Evolutionary conservation across 169 alveolate genomes (phyloP).

Genomic region (Prorocentrum cordatum): DNA sequence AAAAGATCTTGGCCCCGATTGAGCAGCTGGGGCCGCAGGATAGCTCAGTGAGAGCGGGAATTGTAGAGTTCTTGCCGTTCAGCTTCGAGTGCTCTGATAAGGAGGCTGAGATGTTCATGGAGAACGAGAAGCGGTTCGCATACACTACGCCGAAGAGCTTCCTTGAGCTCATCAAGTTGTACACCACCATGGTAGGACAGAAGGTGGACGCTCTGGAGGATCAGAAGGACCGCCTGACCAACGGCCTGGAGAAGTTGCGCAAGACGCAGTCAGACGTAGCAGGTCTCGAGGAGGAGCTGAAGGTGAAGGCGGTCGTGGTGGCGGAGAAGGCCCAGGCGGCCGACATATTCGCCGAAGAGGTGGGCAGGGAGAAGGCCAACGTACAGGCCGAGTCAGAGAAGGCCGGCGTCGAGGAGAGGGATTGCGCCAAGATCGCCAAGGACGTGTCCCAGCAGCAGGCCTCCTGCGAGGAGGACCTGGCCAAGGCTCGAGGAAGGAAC

Average conservation of each 20-base stretch:
- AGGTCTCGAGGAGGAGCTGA: slow-evolving; percentile 81
- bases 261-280: slow-evolving; percentile 83
- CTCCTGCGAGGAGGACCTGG: slow-evolving; percentile 83
- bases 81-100: background rate
- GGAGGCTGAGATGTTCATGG: background rate
- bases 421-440: slow-evolving; percentile 85
- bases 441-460: slow-evolving; percentile 85
- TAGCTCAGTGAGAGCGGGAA: background rate
- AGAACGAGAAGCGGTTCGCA: slow-evolving; percentile 85
- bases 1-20: slow-evolving; percentile 77
- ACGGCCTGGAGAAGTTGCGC: slow-evolving; percentile 85
- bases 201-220: slow-evolving; percentile 71
- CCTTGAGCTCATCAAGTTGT: slow-evolving; percentile 88
- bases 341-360: slow-evolving; percentile 88
- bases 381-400: slow-evolving; percentile 82
- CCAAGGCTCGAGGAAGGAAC: too few relatives aligned
- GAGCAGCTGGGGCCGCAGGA: slow-evolving; percentile 75
- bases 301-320: slow-evolving; percentile 82
- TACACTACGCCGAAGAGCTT: slow-evolving; percentile 93
- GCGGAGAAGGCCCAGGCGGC: slow-evolving; percentile 89
- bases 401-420: slow-evolving; percentile 87
- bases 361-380: slow-evolving; percentile 84
- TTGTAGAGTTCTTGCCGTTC: slow-evolving; percentile 59
- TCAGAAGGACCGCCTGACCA: slow-evolving; percentile 81
- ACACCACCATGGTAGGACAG: slow-evolving; percentile 13